Evolutionary conservation across 2,329 filamentous ascomycete species (phyloP).

Genomic region (Trichoderma simmonsii): DNA sequence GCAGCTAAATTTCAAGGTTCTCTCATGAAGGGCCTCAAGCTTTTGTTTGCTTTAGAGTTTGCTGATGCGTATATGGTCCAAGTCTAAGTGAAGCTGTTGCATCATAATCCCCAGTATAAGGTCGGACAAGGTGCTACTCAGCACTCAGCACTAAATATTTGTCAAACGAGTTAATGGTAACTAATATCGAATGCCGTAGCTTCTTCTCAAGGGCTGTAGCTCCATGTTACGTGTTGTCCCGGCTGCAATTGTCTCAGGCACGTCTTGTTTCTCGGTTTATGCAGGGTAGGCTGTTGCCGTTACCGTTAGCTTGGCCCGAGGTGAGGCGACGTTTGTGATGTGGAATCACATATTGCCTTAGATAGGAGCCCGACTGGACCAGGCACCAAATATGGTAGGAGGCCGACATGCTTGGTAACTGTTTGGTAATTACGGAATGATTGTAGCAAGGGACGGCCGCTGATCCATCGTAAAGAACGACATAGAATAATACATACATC

Average conservation of each 20-base stretch:
- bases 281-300: neutral
- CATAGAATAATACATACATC: neutral
- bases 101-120: neutral
- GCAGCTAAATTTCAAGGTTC: neutral
- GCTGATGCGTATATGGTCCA: neutral
- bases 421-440: neutral
- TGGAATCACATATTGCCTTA: neutral
- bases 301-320: neutral
- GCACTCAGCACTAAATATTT: neutral
- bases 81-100: neutral
- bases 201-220: neutral
- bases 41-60: neutral
- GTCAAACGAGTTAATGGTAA: neutral
- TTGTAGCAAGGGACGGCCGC: neutral
- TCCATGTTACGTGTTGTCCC: neutral
- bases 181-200: neutral
- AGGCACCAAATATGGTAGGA: neutral
- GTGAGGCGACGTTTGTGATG: slow-evolving; percentile 2
- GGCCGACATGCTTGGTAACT: neutral
- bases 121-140: neutral
- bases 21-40: neutral
- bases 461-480: neutral
- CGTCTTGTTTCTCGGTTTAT: neutral
- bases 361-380: neutral
- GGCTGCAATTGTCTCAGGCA: neutral